phyloP scores from a whole-genome alignment of 305 asterid species.

The Fraxinus velutina region DNA sequence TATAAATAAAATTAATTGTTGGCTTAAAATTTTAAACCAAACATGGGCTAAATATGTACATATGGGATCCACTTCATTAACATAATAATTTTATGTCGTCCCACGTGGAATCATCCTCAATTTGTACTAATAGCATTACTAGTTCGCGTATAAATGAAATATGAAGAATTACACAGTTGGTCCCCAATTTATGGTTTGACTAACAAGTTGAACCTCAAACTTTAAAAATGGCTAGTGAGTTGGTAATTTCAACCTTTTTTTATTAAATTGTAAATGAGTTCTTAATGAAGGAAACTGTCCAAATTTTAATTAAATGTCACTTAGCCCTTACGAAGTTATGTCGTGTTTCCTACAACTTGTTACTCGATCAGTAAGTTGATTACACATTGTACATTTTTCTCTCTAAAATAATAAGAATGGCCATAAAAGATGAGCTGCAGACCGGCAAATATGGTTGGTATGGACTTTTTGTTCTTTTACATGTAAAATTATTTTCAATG shows the following conservation, averaged over 20 bases:
- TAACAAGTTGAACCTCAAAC: background rate
- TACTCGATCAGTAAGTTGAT: background rate
- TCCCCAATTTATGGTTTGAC: background rate
- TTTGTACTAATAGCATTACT: no score
- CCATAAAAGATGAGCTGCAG: constrained; percentile 27
- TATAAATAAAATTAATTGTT: no score
- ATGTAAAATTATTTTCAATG: background rate
- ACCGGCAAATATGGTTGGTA: constrained; percentile 19
- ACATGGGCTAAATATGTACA: no score
- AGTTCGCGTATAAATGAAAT: background rate
- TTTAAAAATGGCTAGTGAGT: background rate
- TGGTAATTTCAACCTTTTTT: background rate
- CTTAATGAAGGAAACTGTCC: background rate
- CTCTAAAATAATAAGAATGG: background rate
- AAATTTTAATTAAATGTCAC: background rate
- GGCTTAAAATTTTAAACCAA: no score
- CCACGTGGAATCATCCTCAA: no score
- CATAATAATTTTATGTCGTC: no score
- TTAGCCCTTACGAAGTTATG: background rate
- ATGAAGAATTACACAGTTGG: background rate
- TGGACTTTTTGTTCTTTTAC: background rate
- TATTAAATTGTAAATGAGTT: background rate
- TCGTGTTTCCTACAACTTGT: background rate
- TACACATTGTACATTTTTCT: background rate
- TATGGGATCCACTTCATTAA: no score